Percentiles rank a stretch among this genome's conserved stretches.
phyloP scores from a whole-genome alignment of 108 stramenopile species.

The Nannochloropsis gaditana region DNA sequence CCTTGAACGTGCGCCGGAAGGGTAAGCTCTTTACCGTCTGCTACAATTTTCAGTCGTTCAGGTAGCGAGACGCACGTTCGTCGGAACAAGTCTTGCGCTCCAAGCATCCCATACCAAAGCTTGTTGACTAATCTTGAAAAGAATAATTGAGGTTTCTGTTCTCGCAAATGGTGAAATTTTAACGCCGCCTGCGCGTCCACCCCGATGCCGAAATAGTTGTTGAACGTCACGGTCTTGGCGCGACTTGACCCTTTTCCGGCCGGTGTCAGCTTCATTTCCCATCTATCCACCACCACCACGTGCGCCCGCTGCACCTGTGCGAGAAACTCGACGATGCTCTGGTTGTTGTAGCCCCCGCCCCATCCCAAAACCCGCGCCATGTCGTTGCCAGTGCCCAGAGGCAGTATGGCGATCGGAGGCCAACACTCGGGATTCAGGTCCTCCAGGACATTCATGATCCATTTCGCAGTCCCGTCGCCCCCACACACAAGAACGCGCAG shows the following conservation, averaged over 20 bases:
- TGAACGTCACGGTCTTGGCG: conserved; percentile 39
- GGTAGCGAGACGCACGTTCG: background rate
- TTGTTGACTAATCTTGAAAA: conserved; percentile 23
- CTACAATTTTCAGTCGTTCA: background rate
- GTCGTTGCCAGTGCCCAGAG: conserved; percentile 48
- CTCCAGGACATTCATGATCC: conserved; percentile 39
- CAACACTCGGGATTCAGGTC: background rate
- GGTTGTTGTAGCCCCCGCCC: conserved; percentile 19
- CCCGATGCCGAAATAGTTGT: conserved; percentile 50
- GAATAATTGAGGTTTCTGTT: conserved; percentile 19
- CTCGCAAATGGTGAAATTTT: conserved; percentile 44
- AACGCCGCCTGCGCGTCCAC: conserved; percentile 50
- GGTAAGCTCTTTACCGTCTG: background rate
- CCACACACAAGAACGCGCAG: conserved; percentile 44
- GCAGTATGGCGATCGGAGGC: conserved; percentile 44
- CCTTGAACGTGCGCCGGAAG: background rate
- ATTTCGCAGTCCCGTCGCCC: conserved; percentile 49
- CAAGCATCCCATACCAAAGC: background rate
- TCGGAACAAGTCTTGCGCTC: background rate
- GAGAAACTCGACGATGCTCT: background rate
- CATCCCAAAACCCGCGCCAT: conserved; percentile 48
- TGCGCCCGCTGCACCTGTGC: conserved; percentile 7
- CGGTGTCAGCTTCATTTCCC: conserved; percentile 32
- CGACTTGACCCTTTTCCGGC: conserved; percentile 22
- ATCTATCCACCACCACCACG: conserved; percentile 42